phyloP scores from a whole-genome alignment of 1,284 basidiomycete genomes.

The Sanghuangporus baumii region DNA sequence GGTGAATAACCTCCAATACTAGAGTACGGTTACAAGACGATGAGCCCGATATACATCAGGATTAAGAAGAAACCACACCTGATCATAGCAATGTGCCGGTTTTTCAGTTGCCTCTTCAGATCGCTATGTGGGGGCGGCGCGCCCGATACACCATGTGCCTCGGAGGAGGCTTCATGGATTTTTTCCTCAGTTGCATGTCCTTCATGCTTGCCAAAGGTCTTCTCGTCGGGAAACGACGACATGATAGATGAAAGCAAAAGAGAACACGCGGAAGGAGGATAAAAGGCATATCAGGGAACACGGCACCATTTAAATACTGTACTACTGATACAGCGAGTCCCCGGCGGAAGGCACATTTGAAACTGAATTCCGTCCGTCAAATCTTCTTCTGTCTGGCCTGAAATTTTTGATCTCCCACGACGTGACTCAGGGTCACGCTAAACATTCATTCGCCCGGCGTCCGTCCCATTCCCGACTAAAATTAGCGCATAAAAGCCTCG shows the following conservation, averaged over 20 bases:
- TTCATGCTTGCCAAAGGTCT: constrained; percentile 5
- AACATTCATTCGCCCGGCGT: background rate
- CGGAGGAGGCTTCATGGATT: background rate
- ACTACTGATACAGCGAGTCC: background rate
- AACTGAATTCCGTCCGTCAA: background rate
- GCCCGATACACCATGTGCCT: background rate
- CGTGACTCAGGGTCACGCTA: background rate
- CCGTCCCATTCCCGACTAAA: background rate
- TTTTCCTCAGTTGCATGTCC: background rate
- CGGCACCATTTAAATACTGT: background rate
- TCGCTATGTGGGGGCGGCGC: constrained; percentile 21
- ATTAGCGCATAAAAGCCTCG: background rate
- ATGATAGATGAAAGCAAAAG: constrained; percentile 2
- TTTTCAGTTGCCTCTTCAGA: constrained; percentile 59
- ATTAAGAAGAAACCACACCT: constrained; percentile 34
- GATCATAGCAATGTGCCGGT: constrained; percentile 67
- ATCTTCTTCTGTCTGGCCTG: background rate
- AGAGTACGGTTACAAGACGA: constrained; percentile 15
- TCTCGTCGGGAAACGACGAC: constrained; percentile 11
- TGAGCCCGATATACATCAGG: background rate
- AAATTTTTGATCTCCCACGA: background rate
- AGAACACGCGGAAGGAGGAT: background rate
- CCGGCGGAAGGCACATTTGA: background rate
- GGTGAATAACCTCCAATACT: constrained; percentile 31
- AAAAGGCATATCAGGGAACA: background rate